These are phyloP conservation scores for Rutstroemia sp. DNA, from an alignment of 2,329 filamentous ascomycete species.

Conservation along the genomic window DNA sequence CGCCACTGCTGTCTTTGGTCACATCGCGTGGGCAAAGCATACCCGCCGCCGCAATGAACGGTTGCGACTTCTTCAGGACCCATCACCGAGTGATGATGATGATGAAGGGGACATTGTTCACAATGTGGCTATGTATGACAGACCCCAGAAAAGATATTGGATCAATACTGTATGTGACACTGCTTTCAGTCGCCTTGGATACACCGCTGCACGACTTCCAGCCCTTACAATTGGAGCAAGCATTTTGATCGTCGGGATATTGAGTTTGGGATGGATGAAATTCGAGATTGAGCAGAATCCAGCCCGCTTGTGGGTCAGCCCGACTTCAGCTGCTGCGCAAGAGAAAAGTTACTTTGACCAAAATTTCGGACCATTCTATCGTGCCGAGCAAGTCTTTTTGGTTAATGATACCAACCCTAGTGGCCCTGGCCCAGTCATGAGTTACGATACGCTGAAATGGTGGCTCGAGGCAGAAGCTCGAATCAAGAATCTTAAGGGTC, in stretches of 20 bases:
- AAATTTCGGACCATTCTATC: constrained; percentile 93
- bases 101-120: constrained; percentile 83
- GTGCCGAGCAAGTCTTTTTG: constrained; percentile 85
- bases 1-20: constrained; percentile 59
- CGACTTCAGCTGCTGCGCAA: constrained; percentile 78
- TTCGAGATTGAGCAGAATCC: constrained; percentile 90
- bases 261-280: constrained; percentile 81
- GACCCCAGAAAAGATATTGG: constrained; percentile 70
- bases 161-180: constrained; percentile 78
- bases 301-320: constrained; percentile 93
- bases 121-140: constrained; percentile 68
- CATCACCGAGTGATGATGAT: constrained; percentile 80
- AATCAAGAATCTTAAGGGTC: constrained; percentile 64
- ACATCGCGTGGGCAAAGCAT: constrained; percentile 69
- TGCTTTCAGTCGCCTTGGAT: constrained; percentile 73
- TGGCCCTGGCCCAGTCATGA: constrained; percentile 69
- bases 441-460: constrained; percentile 83
- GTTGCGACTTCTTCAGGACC: constrained; percentile 79
- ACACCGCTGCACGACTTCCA: constrained; percentile 75
- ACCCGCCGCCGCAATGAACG: constrained; percentile 70
- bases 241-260: constrained; percentile 64
- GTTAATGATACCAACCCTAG: constrained; percentile 72
- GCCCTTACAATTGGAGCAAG: constrained; percentile 72
- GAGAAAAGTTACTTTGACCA: constrained; percentile 92
- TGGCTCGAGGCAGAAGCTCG: constrained; percentile 87